Percentiles rank a stretch among this genome's conserved stretches.
Conservation (phyloP, 371 early-diverging fungal species). For the Mucor velutinosus region DNA sequence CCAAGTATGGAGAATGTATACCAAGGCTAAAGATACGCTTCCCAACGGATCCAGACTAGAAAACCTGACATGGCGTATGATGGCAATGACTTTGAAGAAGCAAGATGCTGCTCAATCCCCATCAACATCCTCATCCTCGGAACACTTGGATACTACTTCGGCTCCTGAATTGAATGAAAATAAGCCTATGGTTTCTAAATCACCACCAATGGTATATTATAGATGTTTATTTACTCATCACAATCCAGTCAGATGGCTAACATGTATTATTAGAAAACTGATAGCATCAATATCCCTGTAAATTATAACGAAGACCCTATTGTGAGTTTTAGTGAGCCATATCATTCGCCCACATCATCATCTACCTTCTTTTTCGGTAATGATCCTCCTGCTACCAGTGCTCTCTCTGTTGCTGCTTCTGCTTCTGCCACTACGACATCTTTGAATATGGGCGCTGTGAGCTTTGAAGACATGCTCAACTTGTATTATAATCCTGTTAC, state of each 20-base stretch:
- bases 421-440: no score
- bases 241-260: neutral
- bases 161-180: constrained; percentile 8
- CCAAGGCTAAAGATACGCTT: constrained; percentile 67
- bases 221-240: neutral
- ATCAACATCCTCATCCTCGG: neutral
- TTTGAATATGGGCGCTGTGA: constrained; percentile 18
- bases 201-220: constrained; percentile 23
- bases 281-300: constrained; percentile 20
- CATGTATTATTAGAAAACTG: neutral
- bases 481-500: constrained; percentile 20
- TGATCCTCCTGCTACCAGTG: neutral
- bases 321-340: neutral
- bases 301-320: constrained; percentile 7
- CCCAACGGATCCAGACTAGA: constrained; percentile 68
- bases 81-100: constrained; percentile 62
- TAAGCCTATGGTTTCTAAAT: constrained; percentile 1
- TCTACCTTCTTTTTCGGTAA: constrained; percentile 1
- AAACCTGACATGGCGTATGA: constrained; percentile 74
- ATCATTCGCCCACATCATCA: constrained; percentile 1
- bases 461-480: constrained; percentile 30
- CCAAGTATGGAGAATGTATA: constrained; percentile 72
- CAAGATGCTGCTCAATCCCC: neutral
- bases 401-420: no score
- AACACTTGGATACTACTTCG: constrained; percentile 2